Base-by-base conservation (phyloP, 2,329 filamentous ascomycete species). In the Chaetothyriales sp. region DNA sequence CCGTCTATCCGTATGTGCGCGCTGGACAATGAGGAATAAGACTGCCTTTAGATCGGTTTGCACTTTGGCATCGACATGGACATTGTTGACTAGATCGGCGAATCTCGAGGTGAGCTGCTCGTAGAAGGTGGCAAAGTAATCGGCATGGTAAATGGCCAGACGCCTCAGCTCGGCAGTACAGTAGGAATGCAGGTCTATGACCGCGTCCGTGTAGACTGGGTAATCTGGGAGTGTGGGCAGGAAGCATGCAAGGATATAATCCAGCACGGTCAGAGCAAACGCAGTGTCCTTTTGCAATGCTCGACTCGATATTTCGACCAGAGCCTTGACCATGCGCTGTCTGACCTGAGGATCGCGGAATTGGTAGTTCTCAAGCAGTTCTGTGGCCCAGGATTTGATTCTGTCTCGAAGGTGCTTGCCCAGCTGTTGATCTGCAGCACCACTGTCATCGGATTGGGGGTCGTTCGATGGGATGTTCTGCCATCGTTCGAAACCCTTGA, bases 11-110 rank as follows among this genome's bases (percentile, higher is more conserved):
- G 80, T 81, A 19, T 76, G 81, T 36, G 87, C 81, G 53, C 92
- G 86, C 66, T 96, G 90, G 78, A 92, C 83, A 55, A 98, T 92
- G 53, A 94, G 92, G 64, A 98, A 93, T 0, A 96, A 73, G 56
- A 96, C 90, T 8, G 88, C 90, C 59, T 81, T 85, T 61, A 93
- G 89, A 1, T 89, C 86, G 62, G 92, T 82, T 51, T 86, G 80
- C 28, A 89, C 79, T 62, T 89, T 87, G 60, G 90, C 83, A 61
- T 95, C 90, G 26, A 84, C 70, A 49, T 77, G 76, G 26, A 84
- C 79, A 46, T 84, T 79, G 55, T 80, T 74, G 63, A 84, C 76
- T 71, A 94, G 81, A 64, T 90, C 84, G 53, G 83, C 83, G 53
- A 96, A 82, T 62, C 87, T 87, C 39, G 75, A 75, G 64, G 94